Evolutionary conservation across 306 rosid species (phyloP), one percentile per base, ranked within the genome.

Genomic region (Dicorynia guianensis): DNA sequence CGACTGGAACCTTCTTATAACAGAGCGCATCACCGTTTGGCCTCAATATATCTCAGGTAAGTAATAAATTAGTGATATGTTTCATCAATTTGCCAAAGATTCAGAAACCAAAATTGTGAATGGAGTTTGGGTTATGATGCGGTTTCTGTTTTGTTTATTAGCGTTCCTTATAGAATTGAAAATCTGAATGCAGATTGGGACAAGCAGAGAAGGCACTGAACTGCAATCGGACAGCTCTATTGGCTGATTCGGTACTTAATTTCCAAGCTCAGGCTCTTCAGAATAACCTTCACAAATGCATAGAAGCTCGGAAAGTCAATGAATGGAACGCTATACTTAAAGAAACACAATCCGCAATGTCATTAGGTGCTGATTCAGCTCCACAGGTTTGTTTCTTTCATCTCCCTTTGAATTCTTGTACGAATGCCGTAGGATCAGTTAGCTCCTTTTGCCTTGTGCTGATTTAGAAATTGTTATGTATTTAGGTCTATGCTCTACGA

Each of bases 1-100:
- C 76, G 82, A 75, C 71, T 92, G 42, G 95, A 92, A 0, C 96
- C 99, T 68, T 86, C 84, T 0, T 92, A 95, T 82, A 76, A 77
- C 54, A 87, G 94, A 89, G 96, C 99, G 38, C 86, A 90, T 35
- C 88, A 90, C 38, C 97, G 99, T 50, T 79, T 95, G 77, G 99
- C 93, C 39, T 82, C 90, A 5, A 72, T 90, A 64, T 92, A 89
- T 80, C 80, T 95, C 82, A 95, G 97, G 99, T 92, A 88, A 59
- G 48, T 19, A 17, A 0, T 43, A 0, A 44, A 11, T 55, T 11
- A 59, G 34, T 44, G 36, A 12, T 14, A 10, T 42, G 68, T 18
- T 55, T 67, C 42, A 50, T 39, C 63, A 40, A 44, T 34, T 52
- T 62, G 18, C 38, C 11, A 50, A 63, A 61, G 19, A 52, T 40